Conservation (phyloP, 116 monocot species). For the Zostera marina region DNA sequence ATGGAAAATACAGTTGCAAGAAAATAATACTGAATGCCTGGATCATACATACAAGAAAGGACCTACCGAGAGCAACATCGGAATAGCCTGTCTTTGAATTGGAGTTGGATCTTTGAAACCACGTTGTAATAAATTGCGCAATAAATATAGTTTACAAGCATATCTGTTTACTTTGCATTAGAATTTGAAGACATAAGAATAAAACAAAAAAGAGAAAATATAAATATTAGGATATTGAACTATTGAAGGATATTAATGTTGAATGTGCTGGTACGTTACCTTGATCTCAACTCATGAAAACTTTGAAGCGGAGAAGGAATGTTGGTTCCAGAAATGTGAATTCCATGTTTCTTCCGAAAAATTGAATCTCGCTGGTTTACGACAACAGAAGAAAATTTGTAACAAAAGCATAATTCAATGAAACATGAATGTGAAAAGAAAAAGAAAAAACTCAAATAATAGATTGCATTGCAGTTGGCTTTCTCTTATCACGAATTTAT, state of each 20-base stretch:
- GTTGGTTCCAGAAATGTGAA: slow-evolving; percentile 57
- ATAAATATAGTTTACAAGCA: slow-evolving; percentile 59
- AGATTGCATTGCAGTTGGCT: neutral
- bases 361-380: slow-evolving; percentile 35
- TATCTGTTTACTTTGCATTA: slow-evolving; percentile 19
- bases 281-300: slow-evolving; percentile 56
- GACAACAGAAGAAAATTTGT: neutral
- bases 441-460: neutral
- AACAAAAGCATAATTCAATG: neutral
- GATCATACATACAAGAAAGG: slow-evolving; percentile 7
- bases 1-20: neutral
- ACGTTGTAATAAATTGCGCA: slow-evolving; percentile 46
- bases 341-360: slow-evolving; percentile 64
- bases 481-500: neutral
- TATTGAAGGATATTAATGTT: neutral
- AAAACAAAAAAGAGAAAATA: neutral
- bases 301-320: slow-evolving; percentile 51
- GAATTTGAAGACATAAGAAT: neutral
- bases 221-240: neutral
- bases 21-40: no score
- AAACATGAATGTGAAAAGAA: neutral
- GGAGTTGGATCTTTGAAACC: slow-evolving; percentile 90
- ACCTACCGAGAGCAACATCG: slow-evolving; percentile 69
- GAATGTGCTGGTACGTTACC: slow-evolving; percentile 24
- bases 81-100: slow-evolving; percentile 96